These are phyloP conservation scores for Backusella circina DNA, from an alignment of 192 early-diverging fungal species.

Conservation along the genomic window DNA sequence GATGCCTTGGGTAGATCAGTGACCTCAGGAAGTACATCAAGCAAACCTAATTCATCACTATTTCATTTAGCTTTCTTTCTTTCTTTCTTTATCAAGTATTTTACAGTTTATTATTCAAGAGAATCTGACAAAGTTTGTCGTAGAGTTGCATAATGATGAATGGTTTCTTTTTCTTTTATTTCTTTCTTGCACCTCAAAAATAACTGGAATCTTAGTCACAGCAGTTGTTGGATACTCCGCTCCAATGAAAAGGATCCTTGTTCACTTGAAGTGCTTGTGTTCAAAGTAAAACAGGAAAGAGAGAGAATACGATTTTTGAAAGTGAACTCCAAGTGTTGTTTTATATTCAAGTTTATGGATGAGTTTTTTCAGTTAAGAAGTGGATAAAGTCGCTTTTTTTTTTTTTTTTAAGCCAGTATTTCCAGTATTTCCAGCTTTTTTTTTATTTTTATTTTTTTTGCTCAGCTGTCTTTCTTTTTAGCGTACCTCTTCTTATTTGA, in stretches of 20 bases:
- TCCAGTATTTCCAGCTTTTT: too few relatives aligned
- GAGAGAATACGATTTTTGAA: too few relatives aligned
- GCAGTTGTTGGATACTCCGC: not conserved
- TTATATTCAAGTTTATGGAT: too few relatives aligned
- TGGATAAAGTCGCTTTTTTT: too few relatives aligned
- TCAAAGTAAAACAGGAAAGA: too few relatives aligned
- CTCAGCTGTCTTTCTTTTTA: too few relatives aligned
- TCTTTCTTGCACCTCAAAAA: not conserved
- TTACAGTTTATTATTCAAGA: conserved; percentile 5
- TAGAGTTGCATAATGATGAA: not conserved
- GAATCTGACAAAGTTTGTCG: not conserved
- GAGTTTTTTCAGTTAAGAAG: too few relatives aligned
- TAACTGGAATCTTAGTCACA: not conserved
- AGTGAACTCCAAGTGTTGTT: too few relatives aligned
- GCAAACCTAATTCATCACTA: conserved; percentile 27
- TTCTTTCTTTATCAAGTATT: not conserved
- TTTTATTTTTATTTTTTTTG: not conserved
- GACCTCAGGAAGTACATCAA: not conserved
- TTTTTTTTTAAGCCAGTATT: too few relatives aligned
- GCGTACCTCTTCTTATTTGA: too few relatives aligned
- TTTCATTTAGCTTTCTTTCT: not conserved
- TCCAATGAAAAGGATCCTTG: not conserved
- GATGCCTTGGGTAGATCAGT: not conserved
- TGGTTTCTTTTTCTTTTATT: not conserved
- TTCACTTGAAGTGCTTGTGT: too few relatives aligned